These are phyloP conservation scores for Apiotrichum siamense DNA, from an alignment of 1,284 basidiomycete genomes.

Conservation along the genomic window DNA sequence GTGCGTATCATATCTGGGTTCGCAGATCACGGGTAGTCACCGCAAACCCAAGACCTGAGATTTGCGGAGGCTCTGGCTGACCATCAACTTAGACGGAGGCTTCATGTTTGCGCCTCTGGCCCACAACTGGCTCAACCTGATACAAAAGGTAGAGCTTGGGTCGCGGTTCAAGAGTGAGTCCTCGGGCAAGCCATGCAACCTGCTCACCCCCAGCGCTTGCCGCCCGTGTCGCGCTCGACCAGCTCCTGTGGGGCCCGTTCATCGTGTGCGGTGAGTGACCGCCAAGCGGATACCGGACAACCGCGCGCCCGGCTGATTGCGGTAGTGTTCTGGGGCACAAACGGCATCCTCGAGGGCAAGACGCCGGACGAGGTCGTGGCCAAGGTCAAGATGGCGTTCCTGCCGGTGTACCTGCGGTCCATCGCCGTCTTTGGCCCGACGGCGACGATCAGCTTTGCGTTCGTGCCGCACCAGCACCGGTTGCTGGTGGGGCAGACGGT, in stretches of 20 bases:
- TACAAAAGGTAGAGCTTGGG: conserved; percentile 6
- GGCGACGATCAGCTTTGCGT: conserved; percentile 70
- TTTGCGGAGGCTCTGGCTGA: too few relatives aligned
- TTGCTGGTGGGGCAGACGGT: conserved; percentile 73
- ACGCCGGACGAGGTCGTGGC: conserved; percentile 28
- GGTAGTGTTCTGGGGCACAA: conserved; percentile 33
- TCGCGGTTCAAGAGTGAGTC: conserved; percentile 8
- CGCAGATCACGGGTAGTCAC: too few relatives aligned
- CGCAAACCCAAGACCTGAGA: too few relatives aligned
- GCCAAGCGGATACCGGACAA: not conserved
- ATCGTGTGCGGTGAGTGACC: conserved; percentile 10
- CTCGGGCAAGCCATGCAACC: not conserved
- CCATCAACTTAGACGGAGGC: conserved; percentile 4
- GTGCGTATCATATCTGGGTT: not conserved
- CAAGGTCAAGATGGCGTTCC: conserved; percentile 36
- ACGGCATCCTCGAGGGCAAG: conserved; percentile 44
- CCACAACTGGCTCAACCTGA: conserved; percentile 15
- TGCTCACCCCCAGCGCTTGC: conserved; percentile 2
- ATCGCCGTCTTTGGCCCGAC: conserved; percentile 68
- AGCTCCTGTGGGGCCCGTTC: conserved; percentile 17
- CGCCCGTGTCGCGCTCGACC: conserved; percentile 13
- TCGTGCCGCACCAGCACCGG: conserved; percentile 71
- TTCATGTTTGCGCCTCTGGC: conserved; percentile 17
- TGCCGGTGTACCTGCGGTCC: conserved; percentile 35
- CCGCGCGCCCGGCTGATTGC: not conserved